Evolutionary conservation across 331 rosid genomes (phyloP).

Genomic region (Acacia pycnantha): DNA sequence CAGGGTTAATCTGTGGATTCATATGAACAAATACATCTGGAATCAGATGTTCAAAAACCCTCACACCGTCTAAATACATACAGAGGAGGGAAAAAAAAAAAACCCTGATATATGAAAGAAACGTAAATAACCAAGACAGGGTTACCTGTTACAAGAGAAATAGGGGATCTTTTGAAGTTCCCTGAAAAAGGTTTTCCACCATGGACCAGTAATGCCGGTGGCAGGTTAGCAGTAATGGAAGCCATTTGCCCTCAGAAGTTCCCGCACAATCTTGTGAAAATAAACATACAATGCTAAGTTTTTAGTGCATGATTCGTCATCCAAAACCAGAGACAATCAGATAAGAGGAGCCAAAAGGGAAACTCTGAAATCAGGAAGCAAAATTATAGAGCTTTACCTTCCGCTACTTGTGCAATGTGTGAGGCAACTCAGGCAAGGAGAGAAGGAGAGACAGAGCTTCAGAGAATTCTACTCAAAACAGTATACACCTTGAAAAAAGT

Average conservation of each 20-base stretch:
- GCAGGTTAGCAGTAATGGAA: conserved; percentile 46
- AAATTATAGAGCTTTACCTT: conserved; percentile 11
- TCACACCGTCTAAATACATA: background rate
- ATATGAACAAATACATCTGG: background rate
- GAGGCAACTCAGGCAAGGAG: too few species aligned
- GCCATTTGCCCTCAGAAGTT: conserved; percentile 39
- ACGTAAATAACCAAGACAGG: background rate
- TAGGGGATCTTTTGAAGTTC: conserved; percentile 29
- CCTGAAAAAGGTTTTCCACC: conserved; percentile 31
- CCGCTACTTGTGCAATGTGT: background rate
- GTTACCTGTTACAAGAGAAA: conserved; percentile 43
- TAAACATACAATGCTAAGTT: background rate
- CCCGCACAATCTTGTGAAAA: background rate
- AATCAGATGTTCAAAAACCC: background rate
- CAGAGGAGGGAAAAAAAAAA: background rate
- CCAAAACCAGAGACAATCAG: background rate
- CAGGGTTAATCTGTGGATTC: background rate
- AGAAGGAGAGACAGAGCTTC: background rate
- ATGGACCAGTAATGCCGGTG: conserved; percentile 44
- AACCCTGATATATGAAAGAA: background rate
- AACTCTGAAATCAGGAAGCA: background rate
- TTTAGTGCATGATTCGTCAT: background rate
- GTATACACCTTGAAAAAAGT: conserved; percentile 1
- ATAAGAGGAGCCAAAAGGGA: background rate
- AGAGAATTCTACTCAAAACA: background rate